phyloP scores from a whole-genome alignment of 345 rosid species.

The Moricandia arvensis region DNA sequence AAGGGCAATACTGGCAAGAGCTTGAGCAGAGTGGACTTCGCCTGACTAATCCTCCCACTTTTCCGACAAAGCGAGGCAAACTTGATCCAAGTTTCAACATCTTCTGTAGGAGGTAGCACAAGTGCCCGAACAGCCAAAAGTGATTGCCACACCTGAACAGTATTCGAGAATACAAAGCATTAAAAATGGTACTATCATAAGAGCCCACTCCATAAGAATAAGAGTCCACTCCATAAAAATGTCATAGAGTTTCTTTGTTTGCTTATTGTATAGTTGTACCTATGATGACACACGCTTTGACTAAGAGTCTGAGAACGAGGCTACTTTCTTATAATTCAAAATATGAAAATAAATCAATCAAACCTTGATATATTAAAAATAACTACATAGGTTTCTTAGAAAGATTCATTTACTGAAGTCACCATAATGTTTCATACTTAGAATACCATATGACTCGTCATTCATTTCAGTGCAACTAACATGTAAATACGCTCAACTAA shows the following conservation, averaged over 20 bases:
- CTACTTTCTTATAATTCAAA: background rate
- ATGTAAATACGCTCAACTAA: conserved; percentile 1
- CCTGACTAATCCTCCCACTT: conserved; percentile 91
- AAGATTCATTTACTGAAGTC: conserved; percentile 6
- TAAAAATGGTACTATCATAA: conserved; percentile 9
- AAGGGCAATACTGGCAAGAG: conserved; percentile 68
- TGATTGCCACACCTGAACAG: conserved; percentile 85
- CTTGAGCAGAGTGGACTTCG: conserved; percentile 87
- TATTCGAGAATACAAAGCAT: conserved; percentile 7
- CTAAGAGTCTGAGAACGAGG: conserved; percentile 8
- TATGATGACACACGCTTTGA: conserved; percentile 8
- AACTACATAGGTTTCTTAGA: background rate
- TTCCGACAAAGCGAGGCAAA: conserved; percentile 91
- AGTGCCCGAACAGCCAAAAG: conserved; percentile 91
- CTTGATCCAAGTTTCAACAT: conserved; percentile 92
- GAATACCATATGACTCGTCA: conserved; percentile 17
- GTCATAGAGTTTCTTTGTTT: conserved; percentile 1
- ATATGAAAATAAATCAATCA: background rate
- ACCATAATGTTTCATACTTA: conserved; percentile 18
- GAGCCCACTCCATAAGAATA: conserved; percentile 4
- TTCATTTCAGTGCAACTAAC: conserved; percentile 18
- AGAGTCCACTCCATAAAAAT: conserved; percentile 7
- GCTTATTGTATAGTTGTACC: background rate
- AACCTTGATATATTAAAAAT: conserved; percentile 1
- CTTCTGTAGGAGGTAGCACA: conserved; percentile 91